phyloP scores from a whole-genome alignment of 768 basidiomycete species.

The Vishniacozyma victoriae region DNA sequence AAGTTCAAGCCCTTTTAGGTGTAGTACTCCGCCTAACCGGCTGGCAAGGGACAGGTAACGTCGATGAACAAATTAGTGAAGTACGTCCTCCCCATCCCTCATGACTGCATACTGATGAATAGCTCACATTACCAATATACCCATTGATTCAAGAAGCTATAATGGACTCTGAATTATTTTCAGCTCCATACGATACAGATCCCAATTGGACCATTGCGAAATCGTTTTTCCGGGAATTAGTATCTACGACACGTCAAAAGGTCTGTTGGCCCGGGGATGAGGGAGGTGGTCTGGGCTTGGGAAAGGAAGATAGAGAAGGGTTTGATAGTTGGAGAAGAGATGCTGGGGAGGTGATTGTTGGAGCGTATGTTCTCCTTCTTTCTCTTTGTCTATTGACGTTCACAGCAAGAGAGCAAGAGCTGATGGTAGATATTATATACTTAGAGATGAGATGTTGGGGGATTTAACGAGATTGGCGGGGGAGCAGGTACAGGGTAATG shows the following conservation, averaged over 20 bases:
- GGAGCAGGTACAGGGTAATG: conserved; percentile 51
- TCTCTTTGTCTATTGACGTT: neutral
- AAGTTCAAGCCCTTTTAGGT: conserved; percentile 66
- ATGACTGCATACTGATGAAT: conserved; percentile 45
- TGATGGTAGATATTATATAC: conserved; percentile 60
- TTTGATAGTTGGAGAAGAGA: conserved; percentile 44
- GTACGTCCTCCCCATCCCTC: conserved; percentile 12
- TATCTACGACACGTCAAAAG: conserved; percentile 65
- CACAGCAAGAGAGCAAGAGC: neutral
- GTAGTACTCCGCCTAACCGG: conserved; percentile 69
- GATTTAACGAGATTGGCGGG: conserved; percentile 62
- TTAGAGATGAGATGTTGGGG: conserved; percentile 74
- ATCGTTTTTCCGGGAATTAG: conserved; percentile 71
- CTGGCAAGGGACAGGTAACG: conserved; percentile 66
- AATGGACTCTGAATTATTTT: conserved; percentile 42
- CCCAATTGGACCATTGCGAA: conserved; percentile 54
- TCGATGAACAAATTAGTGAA: conserved; percentile 83
- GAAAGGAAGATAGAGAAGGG: conserved; percentile 35
- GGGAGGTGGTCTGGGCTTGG: conserved; percentile 14
- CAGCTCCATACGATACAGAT: conserved; percentile 30
- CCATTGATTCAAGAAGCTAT: conserved; percentile 79
- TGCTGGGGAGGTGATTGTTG: conserved; percentile 46
- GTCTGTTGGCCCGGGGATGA: conserved; percentile 59
- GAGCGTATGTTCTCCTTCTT: conserved; percentile 30
- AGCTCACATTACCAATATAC: conserved; percentile 72